A percentile compares a stretch with the other conserved stretches of the same genome.
Evolutionary conservation across 129 eudicot genomes (phyloP).

Genomic region (Ambrosia artemisiifolia): DNA sequence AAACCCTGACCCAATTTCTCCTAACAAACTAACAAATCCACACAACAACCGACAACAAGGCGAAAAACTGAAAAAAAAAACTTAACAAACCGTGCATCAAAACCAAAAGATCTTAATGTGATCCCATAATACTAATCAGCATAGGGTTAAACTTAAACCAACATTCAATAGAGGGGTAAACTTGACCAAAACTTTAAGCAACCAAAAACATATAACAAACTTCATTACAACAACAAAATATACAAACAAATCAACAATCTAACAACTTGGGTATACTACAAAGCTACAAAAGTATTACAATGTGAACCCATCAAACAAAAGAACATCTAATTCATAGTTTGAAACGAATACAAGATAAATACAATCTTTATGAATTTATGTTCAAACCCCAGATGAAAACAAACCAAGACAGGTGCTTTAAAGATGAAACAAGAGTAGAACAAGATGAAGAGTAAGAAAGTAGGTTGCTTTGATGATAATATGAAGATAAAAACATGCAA

Average conservation of each 20-base stretch:
- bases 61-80: slow-evolving; percentile 9
- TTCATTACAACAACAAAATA: slow-evolving; percentile 1
- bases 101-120: slow-evolving; percentile 28
- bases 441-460: not conserved
- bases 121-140: slow-evolving; percentile 33
- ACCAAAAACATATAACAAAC: not conserved
- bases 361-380: not conserved
- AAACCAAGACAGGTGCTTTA: not conserved
- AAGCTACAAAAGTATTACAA: slow-evolving; percentile 18
- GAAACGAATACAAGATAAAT: slow-evolving; percentile 10
- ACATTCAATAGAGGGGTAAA: too few species aligned
- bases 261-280: not conserved
- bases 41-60: not conserved
- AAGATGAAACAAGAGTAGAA: not conserved
- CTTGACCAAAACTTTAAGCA: not conserved
- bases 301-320: slow-evolving; percentile 44
- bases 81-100: not conserved
- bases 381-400: not conserved
- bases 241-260: slow-evolving; percentile 13
- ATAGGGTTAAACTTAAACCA: too few species aligned
- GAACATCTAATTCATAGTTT: slow-evolving; percentile 19
- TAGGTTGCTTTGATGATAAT: slow-evolving; percentile 3
- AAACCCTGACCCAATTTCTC: slow-evolving; percentile 18
- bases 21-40: not conserved
- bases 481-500: slow-evolving; percentile 25